A percentile compares a stretch with the other conserved stretches of the same genome.
These are phyloP conservation scores for Fusarium multiceps DNA, from an alignment of 2,329 filamentous ascomycete genomes.

Conservation along the genomic window DNA sequence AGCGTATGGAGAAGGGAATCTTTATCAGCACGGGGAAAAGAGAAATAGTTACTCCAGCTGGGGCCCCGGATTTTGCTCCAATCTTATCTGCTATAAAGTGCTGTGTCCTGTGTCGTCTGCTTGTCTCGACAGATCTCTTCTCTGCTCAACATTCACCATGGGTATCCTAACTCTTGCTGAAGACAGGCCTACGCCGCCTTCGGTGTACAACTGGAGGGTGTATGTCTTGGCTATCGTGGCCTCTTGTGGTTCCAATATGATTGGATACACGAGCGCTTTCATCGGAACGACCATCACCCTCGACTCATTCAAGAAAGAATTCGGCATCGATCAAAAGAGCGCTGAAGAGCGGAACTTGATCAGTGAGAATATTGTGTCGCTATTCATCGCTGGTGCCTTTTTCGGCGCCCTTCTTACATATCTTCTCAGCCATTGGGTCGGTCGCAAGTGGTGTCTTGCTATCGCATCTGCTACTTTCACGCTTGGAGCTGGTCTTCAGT, in stretches of 20 bases:
- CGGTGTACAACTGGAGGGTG: constrained; percentile 52
- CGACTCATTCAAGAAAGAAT: constrained; percentile 70
- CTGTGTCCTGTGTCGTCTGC: neutral
- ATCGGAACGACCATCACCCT: constrained; percentile 74
- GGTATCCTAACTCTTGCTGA: constrained; percentile 50
- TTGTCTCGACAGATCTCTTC: neutral
- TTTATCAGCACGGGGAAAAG: constrained; percentile 18
- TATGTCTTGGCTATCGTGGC: constrained; percentile 51
- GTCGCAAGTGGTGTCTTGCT: constrained; percentile 50
- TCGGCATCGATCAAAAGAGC: constrained; percentile 62
- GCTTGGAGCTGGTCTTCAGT: constrained; percentile 64
- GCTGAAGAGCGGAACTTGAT: constrained; percentile 53
- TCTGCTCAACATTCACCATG: constrained; percentile 25
- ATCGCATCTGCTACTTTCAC: constrained; percentile 49
- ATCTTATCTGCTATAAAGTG: constrained; percentile 17
- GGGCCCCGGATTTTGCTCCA: constrained; percentile 23
- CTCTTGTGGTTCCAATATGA: constrained; percentile 56
- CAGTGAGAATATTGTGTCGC: constrained; percentile 58
- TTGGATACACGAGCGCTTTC: constrained; percentile 65
- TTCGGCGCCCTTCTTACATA: constrained; percentile 73
- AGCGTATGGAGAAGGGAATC: constrained; percentile 27
- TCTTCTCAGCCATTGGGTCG: constrained; percentile 37
- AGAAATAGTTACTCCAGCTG: constrained; percentile 5
- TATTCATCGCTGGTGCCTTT: constrained; percentile 77
- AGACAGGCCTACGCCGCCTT: constrained; percentile 52